Evolutionary conservation across 2,329 filamentous ascomycete species (phyloP).

Genomic region (Pyrenophora seminiperda): DNA sequence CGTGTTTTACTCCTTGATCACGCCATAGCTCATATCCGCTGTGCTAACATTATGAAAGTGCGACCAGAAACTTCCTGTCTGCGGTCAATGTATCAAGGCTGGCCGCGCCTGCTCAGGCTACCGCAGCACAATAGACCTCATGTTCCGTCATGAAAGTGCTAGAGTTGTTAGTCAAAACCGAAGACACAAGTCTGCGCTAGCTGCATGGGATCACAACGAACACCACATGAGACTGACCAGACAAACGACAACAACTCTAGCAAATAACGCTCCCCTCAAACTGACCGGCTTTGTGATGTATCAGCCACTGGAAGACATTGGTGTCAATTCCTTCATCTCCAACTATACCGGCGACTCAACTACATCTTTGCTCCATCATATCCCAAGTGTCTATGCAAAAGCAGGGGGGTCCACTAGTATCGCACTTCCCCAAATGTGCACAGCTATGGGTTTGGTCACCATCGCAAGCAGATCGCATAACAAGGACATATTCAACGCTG

Average conservation of each 20-base stretch:
- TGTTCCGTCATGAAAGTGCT: constrained; percentile 37
- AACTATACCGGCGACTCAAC: constrained; percentile 32
- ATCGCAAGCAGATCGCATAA: constrained; percentile 24
- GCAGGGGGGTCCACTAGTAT: constrained; percentile 21
- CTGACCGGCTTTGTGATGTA: constrained; percentile 28
- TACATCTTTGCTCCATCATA: constrained; percentile 31
- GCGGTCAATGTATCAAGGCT: constrained; percentile 35
- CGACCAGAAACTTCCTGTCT: constrained; percentile 31
- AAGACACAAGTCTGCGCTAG: background rate
- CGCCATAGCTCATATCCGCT: background rate
- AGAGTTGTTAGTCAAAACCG: constrained; percentile 27
- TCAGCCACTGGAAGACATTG: constrained; percentile 33
- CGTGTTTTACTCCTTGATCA: background rate
- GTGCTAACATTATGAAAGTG: constrained; percentile 24
- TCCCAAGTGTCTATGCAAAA: constrained; percentile 28
- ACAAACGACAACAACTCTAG: background rate
- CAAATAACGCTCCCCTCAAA: constrained; percentile 9
- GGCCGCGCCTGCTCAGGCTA: constrained; percentile 37
- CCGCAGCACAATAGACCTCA: constrained; percentile 32
- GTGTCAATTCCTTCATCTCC: constrained; percentile 37
- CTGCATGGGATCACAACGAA: background rate
- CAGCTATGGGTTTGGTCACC: constrained; percentile 34
- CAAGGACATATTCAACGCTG: constrained; percentile 21
- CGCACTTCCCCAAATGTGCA: constrained; percentile 26
- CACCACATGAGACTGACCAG: background rate